Conservation (phyloP, 345 rosid genomes). For the Pistacia atlantica region DNA sequence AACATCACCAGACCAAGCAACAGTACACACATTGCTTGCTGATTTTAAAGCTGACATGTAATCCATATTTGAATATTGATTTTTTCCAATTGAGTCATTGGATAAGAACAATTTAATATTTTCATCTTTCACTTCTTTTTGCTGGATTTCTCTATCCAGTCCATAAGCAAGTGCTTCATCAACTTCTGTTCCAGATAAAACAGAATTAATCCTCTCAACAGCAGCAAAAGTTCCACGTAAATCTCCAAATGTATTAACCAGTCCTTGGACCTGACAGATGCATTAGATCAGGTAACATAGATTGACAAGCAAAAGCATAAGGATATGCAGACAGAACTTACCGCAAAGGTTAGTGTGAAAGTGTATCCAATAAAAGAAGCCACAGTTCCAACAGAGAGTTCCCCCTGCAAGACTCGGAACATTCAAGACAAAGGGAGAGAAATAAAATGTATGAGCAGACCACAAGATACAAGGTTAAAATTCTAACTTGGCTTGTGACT, state of each 20-base stretch:
- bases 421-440: conserved; percentile 3
- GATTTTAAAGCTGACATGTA: conserved; percentile 81
- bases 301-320: conserved; percentile 10
- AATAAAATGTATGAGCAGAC: conserved; percentile 7
- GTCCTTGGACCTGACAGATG: conserved; percentile 81
- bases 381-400: conserved; percentile 83
- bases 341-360: conserved; percentile 90
- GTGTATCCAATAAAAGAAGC: conserved; percentile 97
- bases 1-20: conserved; percentile 90
- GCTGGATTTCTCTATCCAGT: conserved; percentile 76
- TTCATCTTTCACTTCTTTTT: conserved; percentile 54
- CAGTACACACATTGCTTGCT: conserved; percentile 45
- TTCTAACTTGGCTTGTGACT: neutral
- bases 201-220: conserved; percentile 84
- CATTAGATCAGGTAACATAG: conserved; percentile 18
- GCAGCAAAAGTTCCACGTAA: conserved; percentile 90
- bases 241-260: conserved; percentile 94
- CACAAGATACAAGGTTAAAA: neutral
- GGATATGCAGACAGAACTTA: conserved; percentile 41
- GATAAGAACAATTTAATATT: conserved; percentile 55
- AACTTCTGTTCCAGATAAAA: conserved; percentile 70
- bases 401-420: conserved; percentile 61
- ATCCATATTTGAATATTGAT: conserved; percentile 40
- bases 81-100: conserved; percentile 49
- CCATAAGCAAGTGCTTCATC: conserved; percentile 94